phyloP scores from a whole-genome alignment of 768 basidiomycete genomes.

The Mycena epipterygia region DNA sequence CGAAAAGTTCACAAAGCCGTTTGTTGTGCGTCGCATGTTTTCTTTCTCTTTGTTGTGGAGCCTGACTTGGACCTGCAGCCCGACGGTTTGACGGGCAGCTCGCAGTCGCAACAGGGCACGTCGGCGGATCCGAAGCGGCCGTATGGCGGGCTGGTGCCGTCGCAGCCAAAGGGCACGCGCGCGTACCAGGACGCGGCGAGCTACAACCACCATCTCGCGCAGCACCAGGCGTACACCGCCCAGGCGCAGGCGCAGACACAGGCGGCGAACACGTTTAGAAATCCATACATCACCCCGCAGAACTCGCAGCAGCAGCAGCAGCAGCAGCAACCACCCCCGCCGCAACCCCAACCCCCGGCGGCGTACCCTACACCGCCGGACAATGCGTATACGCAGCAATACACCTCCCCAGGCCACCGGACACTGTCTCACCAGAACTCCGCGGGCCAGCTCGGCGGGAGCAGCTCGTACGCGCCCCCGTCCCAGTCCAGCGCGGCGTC shows the following conservation, averaged over 20 bases:
- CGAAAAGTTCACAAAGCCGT: constrained; percentile 93
- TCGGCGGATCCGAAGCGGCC: constrained; percentile 84
- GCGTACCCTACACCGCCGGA: constrained; percentile 50
- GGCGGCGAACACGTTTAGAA: constrained; percentile 79
- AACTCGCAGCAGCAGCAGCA: constrained; percentile 46
- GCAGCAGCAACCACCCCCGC: constrained; percentile 44
- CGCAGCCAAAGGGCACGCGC: constrained; percentile 87
- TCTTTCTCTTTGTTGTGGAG: constrained; percentile 19
- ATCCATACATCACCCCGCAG: constrained; percentile 82
- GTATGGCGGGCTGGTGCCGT: constrained; percentile 93
- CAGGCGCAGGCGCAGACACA: constrained; percentile 86
- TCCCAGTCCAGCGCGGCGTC: constrained; percentile 47
- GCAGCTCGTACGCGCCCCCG: constrained; percentile 46
- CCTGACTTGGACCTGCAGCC: constrained; percentile 54
- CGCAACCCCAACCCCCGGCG: constrained; percentile 41
- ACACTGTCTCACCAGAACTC: constrained; percentile 65
- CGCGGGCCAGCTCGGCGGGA: constrained; percentile 58
- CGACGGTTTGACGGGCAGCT: constrained; percentile 57
- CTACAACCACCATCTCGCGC: constrained; percentile 94
- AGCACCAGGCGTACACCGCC: constrained; percentile 94
- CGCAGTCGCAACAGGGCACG: constrained; percentile 38
- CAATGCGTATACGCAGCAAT: constrained; percentile 43
- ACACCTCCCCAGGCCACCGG: constrained; percentile 46
- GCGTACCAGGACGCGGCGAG: constrained; percentile 93
- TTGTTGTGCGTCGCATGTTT: constrained; percentile 68